These are phyloP conservation scores for Rasamsonia emersonii DNA, from an alignment of 2,329 filamentous ascomycete species.

Conservation along the genomic window DNA sequence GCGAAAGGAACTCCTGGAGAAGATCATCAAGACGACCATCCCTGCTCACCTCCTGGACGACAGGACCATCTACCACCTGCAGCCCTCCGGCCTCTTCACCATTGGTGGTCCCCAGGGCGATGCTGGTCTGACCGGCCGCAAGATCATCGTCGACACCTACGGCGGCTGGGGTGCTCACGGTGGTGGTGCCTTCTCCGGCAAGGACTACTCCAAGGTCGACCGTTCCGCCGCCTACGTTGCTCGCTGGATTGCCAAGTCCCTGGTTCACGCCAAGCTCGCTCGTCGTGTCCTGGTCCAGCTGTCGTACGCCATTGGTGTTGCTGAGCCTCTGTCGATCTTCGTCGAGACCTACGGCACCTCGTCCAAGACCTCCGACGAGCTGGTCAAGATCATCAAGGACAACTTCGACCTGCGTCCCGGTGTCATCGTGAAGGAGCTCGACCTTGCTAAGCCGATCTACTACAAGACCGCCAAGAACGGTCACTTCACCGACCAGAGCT, in stretches of 20 bases:
- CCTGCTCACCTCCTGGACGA: slow-evolving; percentile 87
- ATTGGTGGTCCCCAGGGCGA: slow-evolving; percentile 99
- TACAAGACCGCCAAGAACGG: slow-evolving; percentile 98
- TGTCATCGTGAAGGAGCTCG: slow-evolving; percentile 96
- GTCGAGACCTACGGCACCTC: slow-evolving; percentile 98
- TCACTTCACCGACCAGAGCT: slow-evolving; percentile 97
- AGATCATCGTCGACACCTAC: slow-evolving; percentile 99
- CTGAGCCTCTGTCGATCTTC: slow-evolving; percentile 95
- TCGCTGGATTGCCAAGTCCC: slow-evolving; percentile 98
- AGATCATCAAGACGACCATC: slow-evolving; percentile 94
- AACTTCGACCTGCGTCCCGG: slow-evolving; percentile 98
- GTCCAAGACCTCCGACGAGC: slow-evolving; percentile 76
- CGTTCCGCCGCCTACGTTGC: slow-evolving; percentile 94
- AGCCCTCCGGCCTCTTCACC: slow-evolving; percentile 97
- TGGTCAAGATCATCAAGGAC: slow-evolving; percentile 84
- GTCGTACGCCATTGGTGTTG: slow-evolving; percentile 97
- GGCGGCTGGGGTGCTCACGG: slow-evolving; percentile 99
- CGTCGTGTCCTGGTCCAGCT: slow-evolving; percentile 94
- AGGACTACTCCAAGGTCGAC: slow-evolving; percentile 99
- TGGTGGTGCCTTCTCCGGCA: slow-evolving; percentile 99
- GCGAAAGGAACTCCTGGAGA: slow-evolving; percentile 89
- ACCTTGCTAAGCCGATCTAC: slow-evolving; percentile 95
- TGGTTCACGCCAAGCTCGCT: slow-evolving; percentile 79
- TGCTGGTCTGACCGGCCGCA: slow-evolving; percentile 94
- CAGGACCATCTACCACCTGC: slow-evolving; percentile 93